phyloP scores from a whole-genome alignment of 495 filamentous ascomycete species.

The Polyplosphaeria fusca region DNA sequence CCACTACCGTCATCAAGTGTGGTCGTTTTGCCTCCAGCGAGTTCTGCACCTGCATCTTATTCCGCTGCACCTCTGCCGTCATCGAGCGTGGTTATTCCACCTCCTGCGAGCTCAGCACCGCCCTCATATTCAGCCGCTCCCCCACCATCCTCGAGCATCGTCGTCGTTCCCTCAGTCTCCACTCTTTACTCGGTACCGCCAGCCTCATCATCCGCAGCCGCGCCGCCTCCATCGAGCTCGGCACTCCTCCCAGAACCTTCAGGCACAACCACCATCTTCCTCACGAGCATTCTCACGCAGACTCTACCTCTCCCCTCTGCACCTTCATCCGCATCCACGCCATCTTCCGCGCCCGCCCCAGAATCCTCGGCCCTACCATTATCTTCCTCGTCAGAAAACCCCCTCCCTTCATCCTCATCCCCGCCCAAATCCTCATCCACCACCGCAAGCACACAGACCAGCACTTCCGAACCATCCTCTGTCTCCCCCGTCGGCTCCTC shows the following conservation, averaged over 20 bases:
- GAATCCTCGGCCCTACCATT: no score
- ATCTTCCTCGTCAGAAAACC: not conserved
- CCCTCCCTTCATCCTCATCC: not conserved
- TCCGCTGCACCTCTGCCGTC: not conserved
- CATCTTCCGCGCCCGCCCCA: constrained; percentile 1
- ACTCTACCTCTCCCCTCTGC: not conserved
- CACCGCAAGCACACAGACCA: not conserved
- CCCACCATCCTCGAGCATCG: not conserved
- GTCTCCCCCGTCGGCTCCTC: constrained; percentile 1
- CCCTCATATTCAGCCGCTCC: not conserved
- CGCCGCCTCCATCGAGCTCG: not conserved
- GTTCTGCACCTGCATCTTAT: not conserved
- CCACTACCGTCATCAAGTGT: not conserved
- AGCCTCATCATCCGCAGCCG: not conserved
- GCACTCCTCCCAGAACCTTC: not conserved
- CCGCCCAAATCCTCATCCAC: not conserved
- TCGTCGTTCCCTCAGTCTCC: not conserved
- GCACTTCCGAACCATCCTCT: not conserved
- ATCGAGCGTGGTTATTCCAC: not conserved
- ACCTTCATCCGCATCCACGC: not conserved
- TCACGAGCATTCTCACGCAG: not conserved
- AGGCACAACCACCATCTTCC: not conserved
- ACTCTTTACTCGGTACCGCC: not conserved
- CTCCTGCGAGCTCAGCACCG: not conserved
- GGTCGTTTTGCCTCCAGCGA: not conserved